Evolutionary conservation across 2,329 filamentous ascomycete genomes (phyloP).

Genomic region (Trichoderma simmonsii): DNA sequence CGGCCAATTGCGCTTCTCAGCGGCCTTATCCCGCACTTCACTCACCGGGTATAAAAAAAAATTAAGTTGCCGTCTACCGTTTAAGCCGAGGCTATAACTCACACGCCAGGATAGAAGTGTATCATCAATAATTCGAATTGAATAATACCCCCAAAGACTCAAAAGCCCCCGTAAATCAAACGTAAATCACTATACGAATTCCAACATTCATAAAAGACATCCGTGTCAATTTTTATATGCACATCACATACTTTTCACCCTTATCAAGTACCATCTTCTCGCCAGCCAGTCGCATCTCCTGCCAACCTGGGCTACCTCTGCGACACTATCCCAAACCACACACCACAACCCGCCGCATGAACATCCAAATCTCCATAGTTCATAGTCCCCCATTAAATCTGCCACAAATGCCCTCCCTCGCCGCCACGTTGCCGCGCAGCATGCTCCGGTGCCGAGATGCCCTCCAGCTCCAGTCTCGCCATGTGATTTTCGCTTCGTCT

Average conservation of each 20-base stretch:
- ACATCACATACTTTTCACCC: background rate
- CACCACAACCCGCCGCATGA: background rate
- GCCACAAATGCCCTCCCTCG: background rate
- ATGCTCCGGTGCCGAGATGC: background rate
- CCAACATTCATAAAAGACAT: background rate
- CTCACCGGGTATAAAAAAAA: background rate
- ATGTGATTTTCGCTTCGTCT: background rate
- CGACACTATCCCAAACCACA: background rate
- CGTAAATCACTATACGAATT: background rate
- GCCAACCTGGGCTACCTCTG: conserved; percentile 16
- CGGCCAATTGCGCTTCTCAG: conserved; percentile 3
- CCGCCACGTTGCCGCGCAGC: background rate
- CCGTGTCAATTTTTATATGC: background rate
- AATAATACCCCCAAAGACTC: background rate
- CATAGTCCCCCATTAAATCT: background rate
- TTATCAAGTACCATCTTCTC: background rate
- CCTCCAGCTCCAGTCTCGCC: background rate
- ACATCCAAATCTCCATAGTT: background rate
- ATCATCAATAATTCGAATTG: background rate
- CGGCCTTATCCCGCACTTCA: background rate
- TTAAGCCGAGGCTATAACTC: background rate
- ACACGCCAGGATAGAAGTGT: background rate
- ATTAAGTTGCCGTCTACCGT: background rate
- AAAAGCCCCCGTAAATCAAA: background rate
- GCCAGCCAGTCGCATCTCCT: conserved; percentile 13